Percentiles rank a stretch among this genome's conserved stretches.
Evolutionary conservation across 495 filamentous ascomycete genomes (phyloP).

Genomic region (Neurospora terricola): DNA sequence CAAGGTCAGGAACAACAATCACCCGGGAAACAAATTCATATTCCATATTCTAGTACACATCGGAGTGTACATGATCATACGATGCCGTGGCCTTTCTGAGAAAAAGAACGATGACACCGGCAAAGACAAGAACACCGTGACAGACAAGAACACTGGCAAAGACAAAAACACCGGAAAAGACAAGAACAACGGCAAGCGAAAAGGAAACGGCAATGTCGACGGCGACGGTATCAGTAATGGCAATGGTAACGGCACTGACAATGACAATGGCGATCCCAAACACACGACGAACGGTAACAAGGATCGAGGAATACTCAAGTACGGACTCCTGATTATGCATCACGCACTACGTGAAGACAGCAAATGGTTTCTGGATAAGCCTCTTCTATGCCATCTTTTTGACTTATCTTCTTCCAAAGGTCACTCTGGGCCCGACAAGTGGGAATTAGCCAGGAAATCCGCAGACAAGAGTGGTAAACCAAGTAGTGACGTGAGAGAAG

Average conservation of each 20-base stretch:
- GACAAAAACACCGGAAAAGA: not conserved
- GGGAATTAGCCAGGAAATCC: not conserved
- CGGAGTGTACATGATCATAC: not conserved
- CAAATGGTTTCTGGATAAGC: not conserved
- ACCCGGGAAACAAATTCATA: not conserved
- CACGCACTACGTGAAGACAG: not conserved
- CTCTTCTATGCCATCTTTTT: not conserved
- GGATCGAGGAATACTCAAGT: not conserved
- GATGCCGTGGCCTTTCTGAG: not conserved
- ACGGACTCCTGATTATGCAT: not conserved
- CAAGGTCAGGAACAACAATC: not conserved
- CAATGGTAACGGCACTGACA: not conserved
- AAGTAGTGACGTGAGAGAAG: not conserved
- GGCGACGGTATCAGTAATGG: not conserved
- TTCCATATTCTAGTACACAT: not conserved
- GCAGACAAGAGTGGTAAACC: not conserved
- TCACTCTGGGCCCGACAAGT: not conserved
- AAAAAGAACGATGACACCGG: not conserved
- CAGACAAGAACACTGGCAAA: not conserved
- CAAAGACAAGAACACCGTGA: not conserved
- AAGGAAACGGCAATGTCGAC: not conserved
- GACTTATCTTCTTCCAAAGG: not conserved
- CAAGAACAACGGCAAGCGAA: not conserved
- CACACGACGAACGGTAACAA: not conserved
- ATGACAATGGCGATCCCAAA: not conserved